A percentile compares a stretch with the other conserved stretches of the same genome.
These are phyloP conservation scores for Hydnomerulius pinastri DNA, from an alignment of 768 basidiomycete genomes.

Conservation along the genomic window DNA sequence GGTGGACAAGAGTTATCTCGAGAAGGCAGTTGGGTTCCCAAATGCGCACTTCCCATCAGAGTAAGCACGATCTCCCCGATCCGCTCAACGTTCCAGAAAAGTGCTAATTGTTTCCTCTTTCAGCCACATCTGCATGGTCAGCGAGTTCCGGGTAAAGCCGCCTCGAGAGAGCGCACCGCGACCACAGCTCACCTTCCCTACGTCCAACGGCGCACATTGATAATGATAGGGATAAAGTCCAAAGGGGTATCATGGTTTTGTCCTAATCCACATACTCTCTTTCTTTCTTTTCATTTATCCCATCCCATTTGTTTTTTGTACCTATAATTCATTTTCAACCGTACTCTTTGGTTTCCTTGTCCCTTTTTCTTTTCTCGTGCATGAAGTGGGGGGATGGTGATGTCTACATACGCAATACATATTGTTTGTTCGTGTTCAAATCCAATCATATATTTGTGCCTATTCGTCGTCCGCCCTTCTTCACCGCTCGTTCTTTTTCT, in stretches of 20 bases:
- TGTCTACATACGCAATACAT: constrained; percentile 3
- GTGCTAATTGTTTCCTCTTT: constrained; percentile 15
- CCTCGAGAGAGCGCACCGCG: constrained; percentile 49
- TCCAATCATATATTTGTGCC: constrained; percentile 15
- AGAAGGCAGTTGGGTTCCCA: constrained; percentile 94
- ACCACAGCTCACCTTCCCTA: constrained; percentile 41
- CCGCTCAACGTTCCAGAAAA: constrained; percentile 2
- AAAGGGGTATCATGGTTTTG: constrained; percentile 7
- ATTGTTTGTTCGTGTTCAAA: constrained; percentile 10
- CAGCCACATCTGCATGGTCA: constrained; percentile 72
- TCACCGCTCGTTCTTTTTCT: neutral
- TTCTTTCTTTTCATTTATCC: constrained; percentile 14
- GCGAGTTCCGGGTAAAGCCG: constrained; percentile 80
- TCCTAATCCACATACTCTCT: constrained; percentile 5
- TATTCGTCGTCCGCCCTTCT: neutral
- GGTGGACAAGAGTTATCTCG: constrained; percentile 81
- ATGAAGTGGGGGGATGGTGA: neutral
- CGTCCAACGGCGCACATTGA: constrained; percentile 38
- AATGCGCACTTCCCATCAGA: constrained; percentile 97
- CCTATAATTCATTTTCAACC: constrained; percentile 9
- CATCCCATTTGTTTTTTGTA: constrained; percentile 12
- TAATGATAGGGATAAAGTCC: neutral
- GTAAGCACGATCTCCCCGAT: constrained; percentile 51
- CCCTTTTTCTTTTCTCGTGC: constrained; percentile 21
- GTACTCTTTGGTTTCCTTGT: constrained; percentile 19